These are phyloP conservation scores for Talaromyces albobiverticillius DNA, from an alignment of 2,329 filamentous ascomycete species.

Conservation along the genomic window DNA sequence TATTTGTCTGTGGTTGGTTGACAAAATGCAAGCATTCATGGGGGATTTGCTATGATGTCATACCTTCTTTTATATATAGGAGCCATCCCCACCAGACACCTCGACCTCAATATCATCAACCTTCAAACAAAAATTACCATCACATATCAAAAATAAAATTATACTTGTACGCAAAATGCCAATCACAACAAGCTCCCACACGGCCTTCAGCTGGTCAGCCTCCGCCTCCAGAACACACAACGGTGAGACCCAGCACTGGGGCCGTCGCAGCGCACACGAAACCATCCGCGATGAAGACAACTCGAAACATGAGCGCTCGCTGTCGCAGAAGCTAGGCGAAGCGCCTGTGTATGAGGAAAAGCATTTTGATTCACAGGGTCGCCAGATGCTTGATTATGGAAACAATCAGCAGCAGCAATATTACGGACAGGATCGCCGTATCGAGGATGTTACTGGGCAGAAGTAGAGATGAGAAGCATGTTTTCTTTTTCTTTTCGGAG, in stretches of 20 bases:
- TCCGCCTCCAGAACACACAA: slow-evolving; percentile 7
- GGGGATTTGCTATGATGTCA: no score
- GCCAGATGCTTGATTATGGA: slow-evolving; percentile 3
- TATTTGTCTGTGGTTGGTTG: no score
- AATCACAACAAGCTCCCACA: slow-evolving; percentile 8
- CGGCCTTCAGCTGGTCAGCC: slow-evolving; percentile 1
- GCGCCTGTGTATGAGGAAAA: slow-evolving; percentile 13
- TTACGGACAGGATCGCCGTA: neutral
- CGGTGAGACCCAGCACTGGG: slow-evolving; percentile 12
- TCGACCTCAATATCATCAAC: no score
- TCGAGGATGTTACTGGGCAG: slow-evolving; percentile 12
- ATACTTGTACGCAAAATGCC: slow-evolving; percentile 5
- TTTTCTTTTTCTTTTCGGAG: no score
- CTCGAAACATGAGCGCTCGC: slow-evolving; percentile 1
- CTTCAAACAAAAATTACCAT: no score
- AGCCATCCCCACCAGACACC: no score
- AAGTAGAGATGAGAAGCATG: no score
- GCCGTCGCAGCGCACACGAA: slow-evolving; percentile 10
- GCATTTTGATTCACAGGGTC: slow-evolving; percentile 11
- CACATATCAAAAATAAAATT: neutral
- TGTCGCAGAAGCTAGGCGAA: slow-evolving; percentile 13
- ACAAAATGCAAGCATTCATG: no score
- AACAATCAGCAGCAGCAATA: neutral
- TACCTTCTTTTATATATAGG: no score
- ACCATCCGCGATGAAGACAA: slow-evolving; percentile 11